Base-by-base conservation (phyloP, 352 stramenopile species). In the Globisporangium yorkense region DNA sequence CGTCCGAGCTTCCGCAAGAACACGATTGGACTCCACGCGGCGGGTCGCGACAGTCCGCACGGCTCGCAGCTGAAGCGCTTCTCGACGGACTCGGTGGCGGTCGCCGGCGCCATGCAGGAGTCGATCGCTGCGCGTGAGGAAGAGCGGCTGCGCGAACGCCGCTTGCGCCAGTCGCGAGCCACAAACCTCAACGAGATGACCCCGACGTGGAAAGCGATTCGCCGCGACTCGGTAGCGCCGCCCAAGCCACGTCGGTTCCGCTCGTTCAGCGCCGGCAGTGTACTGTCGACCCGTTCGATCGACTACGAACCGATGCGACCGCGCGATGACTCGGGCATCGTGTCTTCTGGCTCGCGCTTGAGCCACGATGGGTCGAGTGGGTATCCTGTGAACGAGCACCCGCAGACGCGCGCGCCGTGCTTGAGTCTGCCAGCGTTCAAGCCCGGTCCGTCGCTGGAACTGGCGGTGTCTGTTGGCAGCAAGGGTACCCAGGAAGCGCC, bases 381-480 rank as follows among this genome's bases (percentile, higher is more conserved):
- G 18, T 46, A 61, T 3, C 54, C 61, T 3, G 43, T 63, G 48
- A 64, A 72, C 46, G 54, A 68, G 10, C 63, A 66, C 49, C 58
- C 68, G 2, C 47, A 61, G 9, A 75, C 71, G 7, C 80, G 81
- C 4, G 68, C 80, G 8, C 79, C 75, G 16, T 86, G 75, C 45
- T 59, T 95, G 24, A 93, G 84, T 49, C 68, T 95, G 4, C 67
- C 75, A 24, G 65, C 71, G 20, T 85, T 95, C 27, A 84, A 84
- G 20, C 80, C 72, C n/a, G 58, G 52, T 0, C 71, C 78, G 5
- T 84, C 71, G 55, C 70, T 95, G 33, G 80, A 93, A 48, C 60
- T 95, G 27, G 83, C 79, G 3, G 68, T 93, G 1, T 95, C 85
- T 0, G 75, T 95, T 27, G 81, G 83, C 0, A 87, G 75, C 54